Evolutionary conservation across 306 rosid genomes (phyloP).

Genomic region (Prunus salicina): DNA sequence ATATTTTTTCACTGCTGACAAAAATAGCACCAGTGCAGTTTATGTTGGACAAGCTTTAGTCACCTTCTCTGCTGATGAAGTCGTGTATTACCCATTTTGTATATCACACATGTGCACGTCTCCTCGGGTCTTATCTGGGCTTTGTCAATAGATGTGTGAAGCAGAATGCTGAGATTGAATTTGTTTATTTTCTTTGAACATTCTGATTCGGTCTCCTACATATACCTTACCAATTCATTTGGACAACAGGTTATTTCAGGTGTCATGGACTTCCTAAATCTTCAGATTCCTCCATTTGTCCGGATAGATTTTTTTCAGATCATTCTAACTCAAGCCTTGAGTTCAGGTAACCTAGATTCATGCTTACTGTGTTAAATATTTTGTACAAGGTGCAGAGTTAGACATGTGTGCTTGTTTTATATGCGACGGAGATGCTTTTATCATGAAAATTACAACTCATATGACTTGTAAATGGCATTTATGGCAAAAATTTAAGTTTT

Average conservation of each 20-base stretch:
- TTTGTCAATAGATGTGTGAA: not conserved
- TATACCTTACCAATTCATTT: conserved; percentile 20
- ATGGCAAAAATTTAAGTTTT: no score
- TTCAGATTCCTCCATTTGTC: conserved; percentile 84
- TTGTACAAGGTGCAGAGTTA: not conserved
- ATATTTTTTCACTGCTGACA: not conserved
- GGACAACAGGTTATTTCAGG: conserved; percentile 79
- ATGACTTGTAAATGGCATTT: not conserved
- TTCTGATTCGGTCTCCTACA: conserved; percentile 19
- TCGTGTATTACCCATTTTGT: not conserved
- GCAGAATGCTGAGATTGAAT: conserved; percentile 10
- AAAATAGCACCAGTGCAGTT: not conserved
- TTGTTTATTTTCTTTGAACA: conserved; percentile 8
- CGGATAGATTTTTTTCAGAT: conserved; percentile 91
- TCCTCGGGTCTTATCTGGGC: not conserved
- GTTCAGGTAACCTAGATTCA: conserved; percentile 60
- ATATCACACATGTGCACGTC: not conserved
- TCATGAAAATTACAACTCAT: not conserved
- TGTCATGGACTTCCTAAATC: conserved; percentile 65
- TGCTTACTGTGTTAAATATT: conserved; percentile 11
- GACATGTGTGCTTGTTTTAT: not conserved
- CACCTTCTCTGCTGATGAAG: not conserved
- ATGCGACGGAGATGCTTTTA: not conserved
- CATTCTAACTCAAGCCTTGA: conserved; percentile 67
- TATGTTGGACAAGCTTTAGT: not conserved